Conservation (phyloP, 768 basidiomycete species). For the Dacryopinax spathularia region DNA sequence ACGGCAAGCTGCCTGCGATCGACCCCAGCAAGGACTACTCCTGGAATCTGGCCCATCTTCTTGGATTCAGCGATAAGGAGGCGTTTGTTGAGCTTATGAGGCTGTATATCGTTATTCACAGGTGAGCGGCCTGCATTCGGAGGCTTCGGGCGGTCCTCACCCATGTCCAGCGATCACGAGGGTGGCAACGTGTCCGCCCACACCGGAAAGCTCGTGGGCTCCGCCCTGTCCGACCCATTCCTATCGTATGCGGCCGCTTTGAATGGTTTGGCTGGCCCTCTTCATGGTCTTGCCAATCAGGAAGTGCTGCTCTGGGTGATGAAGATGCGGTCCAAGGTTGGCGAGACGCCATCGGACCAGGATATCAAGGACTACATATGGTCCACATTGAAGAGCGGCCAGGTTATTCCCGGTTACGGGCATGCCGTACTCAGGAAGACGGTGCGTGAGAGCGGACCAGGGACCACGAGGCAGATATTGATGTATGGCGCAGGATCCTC, state of each 20-base stretch:
- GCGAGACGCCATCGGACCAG: slow-evolving; percentile 71
- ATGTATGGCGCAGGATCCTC: slow-evolving; percentile 51
- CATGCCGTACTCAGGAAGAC: slow-evolving; percentile 80
- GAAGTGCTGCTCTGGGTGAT: slow-evolving; percentile 90
- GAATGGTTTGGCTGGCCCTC: slow-evolving; percentile 91
- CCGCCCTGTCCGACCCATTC: slow-evolving; percentile 96
- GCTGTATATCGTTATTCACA: slow-evolving; percentile 95
- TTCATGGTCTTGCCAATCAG: slow-evolving; percentile 92
- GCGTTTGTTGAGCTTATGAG: slow-evolving; percentile 89
- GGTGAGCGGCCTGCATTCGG: slow-evolving; percentile 25
- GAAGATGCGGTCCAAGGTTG: slow-evolving; percentile 84
- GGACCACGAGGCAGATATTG: slow-evolving; percentile 26
- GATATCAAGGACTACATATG: slow-evolving; percentile 88
- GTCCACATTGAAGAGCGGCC: slow-evolving; percentile 82
- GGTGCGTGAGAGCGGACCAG: slow-evolving; percentile 6
- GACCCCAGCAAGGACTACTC: slow-evolving; percentile 78
- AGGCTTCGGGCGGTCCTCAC: background rate
- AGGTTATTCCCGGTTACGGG: slow-evolving; percentile 88
- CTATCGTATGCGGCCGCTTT: slow-evolving; percentile 82
- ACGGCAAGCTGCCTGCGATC: slow-evolving; percentile 76
- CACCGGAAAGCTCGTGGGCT: slow-evolving; percentile 83
- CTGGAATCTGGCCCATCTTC: slow-evolving; percentile 72
- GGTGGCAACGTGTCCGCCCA: slow-evolving; percentile 97
- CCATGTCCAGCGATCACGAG: slow-evolving; percentile 68
- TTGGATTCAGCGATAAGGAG: slow-evolving; percentile 78